Conservation (phyloP, 1,284 basidiomycete species). For the Xerocomus minutiporus region DNA sequence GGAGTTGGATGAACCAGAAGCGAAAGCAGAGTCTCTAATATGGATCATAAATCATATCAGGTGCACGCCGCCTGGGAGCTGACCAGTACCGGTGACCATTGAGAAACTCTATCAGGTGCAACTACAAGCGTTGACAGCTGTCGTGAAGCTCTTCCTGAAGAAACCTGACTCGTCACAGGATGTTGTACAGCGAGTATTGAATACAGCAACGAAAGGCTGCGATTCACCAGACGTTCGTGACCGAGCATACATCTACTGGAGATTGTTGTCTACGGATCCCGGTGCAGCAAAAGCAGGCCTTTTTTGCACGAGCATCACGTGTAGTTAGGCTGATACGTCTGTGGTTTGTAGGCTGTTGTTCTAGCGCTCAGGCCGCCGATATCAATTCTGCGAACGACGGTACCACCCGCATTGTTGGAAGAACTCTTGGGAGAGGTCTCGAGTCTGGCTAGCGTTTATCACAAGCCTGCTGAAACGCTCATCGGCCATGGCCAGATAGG, state of each 20-base stretch:
- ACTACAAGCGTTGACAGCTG: conserved; percentile 91
- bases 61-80: conserved; percentile 37
- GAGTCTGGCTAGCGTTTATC: conserved; percentile 87
- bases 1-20: conserved; percentile 96
- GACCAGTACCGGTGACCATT: background rate
- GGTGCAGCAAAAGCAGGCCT: conserved; percentile 81
- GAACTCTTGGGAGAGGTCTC: conserved; percentile 89
- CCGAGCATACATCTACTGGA: conserved; percentile 95
- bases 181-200: conserved; percentile 85
- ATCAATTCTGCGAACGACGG: conserved; percentile 85
- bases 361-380: conserved; percentile 91
- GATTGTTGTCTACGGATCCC: conserved; percentile 87
- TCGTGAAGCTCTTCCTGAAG: conserved; percentile 94
- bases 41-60: conserved; percentile 96
- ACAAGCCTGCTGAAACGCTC: conserved; percentile 92
- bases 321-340: conserved; percentile 3
- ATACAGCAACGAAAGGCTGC: conserved; percentile 94
- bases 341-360: conserved; percentile 73
- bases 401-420: conserved; percentile 86
- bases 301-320: too few species aligned
- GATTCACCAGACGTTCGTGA: conserved; percentile 98
- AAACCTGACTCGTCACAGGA: conserved; percentile 90
- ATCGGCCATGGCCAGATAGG: conserved; percentile 82
- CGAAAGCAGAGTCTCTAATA: conserved; percentile 94
- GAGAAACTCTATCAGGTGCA: conserved; percentile 60